phyloP scores from a whole-genome alignment of 495 filamentous ascomycete species.

The Tuber umbilicatum region DNA sequence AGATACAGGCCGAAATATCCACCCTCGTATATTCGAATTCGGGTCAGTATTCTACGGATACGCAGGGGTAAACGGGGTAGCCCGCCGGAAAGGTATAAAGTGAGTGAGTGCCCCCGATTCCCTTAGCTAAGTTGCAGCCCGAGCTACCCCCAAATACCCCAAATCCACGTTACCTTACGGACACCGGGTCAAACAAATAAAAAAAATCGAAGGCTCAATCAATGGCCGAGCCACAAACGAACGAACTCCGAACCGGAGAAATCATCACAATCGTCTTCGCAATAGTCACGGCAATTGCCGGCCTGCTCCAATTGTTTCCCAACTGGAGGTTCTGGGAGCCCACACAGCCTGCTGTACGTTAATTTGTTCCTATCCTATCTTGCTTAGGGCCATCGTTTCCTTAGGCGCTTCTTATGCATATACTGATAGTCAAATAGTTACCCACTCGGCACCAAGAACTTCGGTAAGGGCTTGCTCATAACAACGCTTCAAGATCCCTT shows the following conservation, averaged over 20 bases:
- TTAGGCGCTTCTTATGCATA: background rate
- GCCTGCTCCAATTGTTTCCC: background rate
- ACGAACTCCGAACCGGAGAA: background rate
- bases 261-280: background rate
- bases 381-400: background rate
- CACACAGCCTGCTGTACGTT: background rate
- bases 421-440: background rate
- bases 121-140: background rate
- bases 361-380: background rate
- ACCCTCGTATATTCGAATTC: no score
- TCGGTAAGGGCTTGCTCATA: background rate
- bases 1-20: no score
- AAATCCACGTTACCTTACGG: background rate
- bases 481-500: background rate
- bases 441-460: background rate
- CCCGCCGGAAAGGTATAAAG: no score
- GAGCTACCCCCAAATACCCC: background rate
- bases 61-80: no score
- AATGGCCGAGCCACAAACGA: conserved; percentile 1
- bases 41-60: no score
- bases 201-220: background rate
- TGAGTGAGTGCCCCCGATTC: no score
- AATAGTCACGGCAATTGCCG: background rate
- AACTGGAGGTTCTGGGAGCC: background rate
- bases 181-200: background rate